Percentiles rank a stretch among this genome's conserved stretches.
These are phyloP conservation scores for Adiantum capillusveneris DNA, from an alignment of 75 land plant genomes.

Conservation along the genomic window DNA sequence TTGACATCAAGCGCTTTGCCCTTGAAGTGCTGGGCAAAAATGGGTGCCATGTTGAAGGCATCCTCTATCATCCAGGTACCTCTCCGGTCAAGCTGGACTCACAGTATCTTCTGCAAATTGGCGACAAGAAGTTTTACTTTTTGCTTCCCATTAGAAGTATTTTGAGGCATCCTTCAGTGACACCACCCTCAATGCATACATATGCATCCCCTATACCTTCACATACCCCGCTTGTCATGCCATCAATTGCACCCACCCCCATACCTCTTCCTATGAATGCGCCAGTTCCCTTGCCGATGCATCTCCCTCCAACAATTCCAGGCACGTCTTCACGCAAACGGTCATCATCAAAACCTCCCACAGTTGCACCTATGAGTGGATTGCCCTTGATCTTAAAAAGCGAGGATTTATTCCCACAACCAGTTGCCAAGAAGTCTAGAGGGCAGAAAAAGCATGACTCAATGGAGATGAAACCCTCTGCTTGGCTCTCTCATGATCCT, in stretches of 20 bases:
- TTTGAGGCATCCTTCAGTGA: constrained; percentile 8
- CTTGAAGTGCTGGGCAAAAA: constrained; percentile 93
- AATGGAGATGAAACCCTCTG: not conserved
- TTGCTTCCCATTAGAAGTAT: constrained; percentile 67
- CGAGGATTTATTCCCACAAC: constrained; percentile 1
- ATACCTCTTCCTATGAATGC: constrained; percentile 8
- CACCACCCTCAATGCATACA: not conserved
- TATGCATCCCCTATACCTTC: not conserved
- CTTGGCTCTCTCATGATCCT: constrained; percentile 6
- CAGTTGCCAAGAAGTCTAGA: not conserved
- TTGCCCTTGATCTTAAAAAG: not conserved
- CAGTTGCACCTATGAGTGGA: not conserved
- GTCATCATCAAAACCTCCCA: not conserved
- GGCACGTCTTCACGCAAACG: constrained; percentile 3
- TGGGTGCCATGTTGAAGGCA: constrained; percentile 88
- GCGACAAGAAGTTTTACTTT: constrained; percentile 95
- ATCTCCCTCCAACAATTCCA: constrained; percentile 4
- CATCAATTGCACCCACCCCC: constrained; percentile 3
- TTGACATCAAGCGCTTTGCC: constrained; percentile 75
- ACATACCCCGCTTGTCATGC: not conserved
- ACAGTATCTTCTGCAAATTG: constrained; percentile 91
- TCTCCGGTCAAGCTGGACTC: constrained; percentile 89
- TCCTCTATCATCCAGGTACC: constrained; percentile 64
- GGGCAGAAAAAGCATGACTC: constrained; percentile 7
- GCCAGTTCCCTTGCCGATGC: constrained; percentile 13